Base-by-base conservation (phyloP, 345 rosid genomes). In the Cardamine chenopodiifolia region DNA sequence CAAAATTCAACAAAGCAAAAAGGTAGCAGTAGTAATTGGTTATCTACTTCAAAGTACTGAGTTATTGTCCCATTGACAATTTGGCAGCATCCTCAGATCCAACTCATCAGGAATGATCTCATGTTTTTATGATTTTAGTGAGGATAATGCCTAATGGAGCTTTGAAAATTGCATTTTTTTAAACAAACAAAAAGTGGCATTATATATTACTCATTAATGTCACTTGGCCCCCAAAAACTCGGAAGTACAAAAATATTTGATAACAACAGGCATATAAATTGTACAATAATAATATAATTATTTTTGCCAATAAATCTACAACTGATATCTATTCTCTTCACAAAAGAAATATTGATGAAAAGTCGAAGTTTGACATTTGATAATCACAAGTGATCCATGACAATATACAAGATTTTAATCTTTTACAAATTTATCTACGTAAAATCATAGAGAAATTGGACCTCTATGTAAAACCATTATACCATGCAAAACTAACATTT, bases 1-100 rank as follows among this genome's bases (percentile, higher is more conserved):
- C 62, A 56, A 31, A 55, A 7, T 55, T n/a, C 60, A 55, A 29
- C 61, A 29, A n/a, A n/a, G 22, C 22, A 56, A 29, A 56, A 28
- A n/a, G 6, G 12, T 56, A 56, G 22, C 18, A 19, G 22, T 29
- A 3, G 39, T 4, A n/a, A 29, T 29, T 56, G 13, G 20, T 34
- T 29, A 57, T 9, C 7, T 3, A 55, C 5, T 15, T 55, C 19
- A 26, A 55, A 3, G 18, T 14, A 15, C 14, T 7, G 60, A 8
- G 20, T 55, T 3, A 7, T n/a, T 14, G 19, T n/a, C n/a, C 14
- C 59, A 54, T 14, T 54, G 6, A 34, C 17, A 10, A 26, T 50
- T 20, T n/a, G 23, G 28, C 55, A 25, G 15, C 32, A 25, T 53
- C 32, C 4, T 15, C 62, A 57, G 31, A 17, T 58, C 40, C 62